phyloP scores from a whole-genome alignment of 2,329 filamentous ascomycete genomes.

The Tothia fuscella region DNA sequence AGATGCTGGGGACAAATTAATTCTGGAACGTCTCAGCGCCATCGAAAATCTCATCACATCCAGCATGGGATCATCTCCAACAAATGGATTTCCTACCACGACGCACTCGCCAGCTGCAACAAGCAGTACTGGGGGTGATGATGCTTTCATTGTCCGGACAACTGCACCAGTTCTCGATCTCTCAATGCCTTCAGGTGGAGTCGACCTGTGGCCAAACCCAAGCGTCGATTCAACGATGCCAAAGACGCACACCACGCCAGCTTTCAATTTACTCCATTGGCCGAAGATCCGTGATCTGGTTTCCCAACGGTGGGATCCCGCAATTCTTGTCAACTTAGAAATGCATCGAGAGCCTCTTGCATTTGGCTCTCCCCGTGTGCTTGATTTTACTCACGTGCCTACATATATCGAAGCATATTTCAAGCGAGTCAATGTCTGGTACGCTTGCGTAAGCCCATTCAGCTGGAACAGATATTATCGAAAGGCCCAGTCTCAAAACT shows the following conservation, averaged over 20 bases:
- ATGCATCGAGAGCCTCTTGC: constrained; percentile 67
- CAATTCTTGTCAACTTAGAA: constrained; percentile 70
- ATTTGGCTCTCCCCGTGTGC: constrained; percentile 43
- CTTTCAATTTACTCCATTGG: constrained; percentile 67
- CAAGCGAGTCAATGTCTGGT: constrained; percentile 71
- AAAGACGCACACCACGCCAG: constrained; percentile 70
- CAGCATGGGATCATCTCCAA: constrained; percentile 27
- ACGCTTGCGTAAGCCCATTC: constrained; percentile 73
- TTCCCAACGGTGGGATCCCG: constrained; percentile 64
- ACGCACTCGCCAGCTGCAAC: constrained; percentile 29
- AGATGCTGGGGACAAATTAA: constrained; percentile 76
- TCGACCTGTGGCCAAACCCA: constrained; percentile 58
- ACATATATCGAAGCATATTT: constrained; percentile 72
- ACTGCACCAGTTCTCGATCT: constrained; percentile 23
- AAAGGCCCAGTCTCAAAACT: constrained; percentile 61
- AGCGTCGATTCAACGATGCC: constrained; percentile 76
- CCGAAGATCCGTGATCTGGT: constrained; percentile 69
- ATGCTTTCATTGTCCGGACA: constrained; percentile 23
- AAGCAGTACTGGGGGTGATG: constrained; percentile 32
- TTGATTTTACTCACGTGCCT: constrained; percentile 63
- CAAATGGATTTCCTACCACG: neutral
- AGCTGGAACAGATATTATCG: constrained; percentile 68
- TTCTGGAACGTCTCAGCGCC: constrained; percentile 63
- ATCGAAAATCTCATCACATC: constrained; percentile 68
- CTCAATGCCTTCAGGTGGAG: constrained; percentile 37